Conservation (phyloP, 495 filamentous ascomycete species). For the Elaphomyces granulatus region DNA sequence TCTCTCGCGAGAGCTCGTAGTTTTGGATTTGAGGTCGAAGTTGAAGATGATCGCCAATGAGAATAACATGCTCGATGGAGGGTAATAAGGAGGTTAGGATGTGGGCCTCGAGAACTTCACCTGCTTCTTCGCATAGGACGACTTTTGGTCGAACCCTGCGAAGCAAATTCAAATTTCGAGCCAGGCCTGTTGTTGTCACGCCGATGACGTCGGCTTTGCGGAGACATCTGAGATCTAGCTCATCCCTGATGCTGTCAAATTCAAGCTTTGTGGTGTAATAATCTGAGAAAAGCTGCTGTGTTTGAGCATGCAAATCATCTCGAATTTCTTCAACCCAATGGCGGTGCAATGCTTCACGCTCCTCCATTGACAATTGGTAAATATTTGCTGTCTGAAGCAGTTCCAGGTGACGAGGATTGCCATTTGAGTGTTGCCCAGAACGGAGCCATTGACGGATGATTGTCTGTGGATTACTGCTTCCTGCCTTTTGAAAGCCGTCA, state of each 20-base stretch:
- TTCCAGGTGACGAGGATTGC: slow-evolving; percentile 3
- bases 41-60: slow-evolving; percentile 58
- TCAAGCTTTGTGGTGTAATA: slow-evolving; percentile 21
- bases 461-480: slow-evolving; percentile 15
- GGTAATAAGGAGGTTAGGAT: slow-evolving; percentile 48
- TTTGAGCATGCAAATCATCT: slow-evolving; percentile 11
- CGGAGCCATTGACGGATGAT: slow-evolving; percentile 20
- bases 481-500: slow-evolving; percentile 15
- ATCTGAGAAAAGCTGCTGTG: slow-evolving; percentile 9
- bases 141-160: slow-evolving; percentile 47
- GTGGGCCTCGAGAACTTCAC: slow-evolving; percentile 55
- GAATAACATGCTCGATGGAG: slow-evolving; percentile 48
- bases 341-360: slow-evolving; percentile 13
- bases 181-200: slow-evolving; percentile 61
- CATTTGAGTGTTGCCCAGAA: neutral
- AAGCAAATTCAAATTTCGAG: slow-evolving; percentile 47
- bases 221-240: slow-evolving; percentile 25
- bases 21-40: slow-evolving; percentile 52
- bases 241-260: slow-evolving; percentile 20
- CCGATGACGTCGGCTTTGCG: slow-evolving; percentile 46
- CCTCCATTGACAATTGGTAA: slow-evolving; percentile 12
- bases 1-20: slow-evolving; percentile 48
- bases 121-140: slow-evolving; percentile 57
- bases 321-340: slow-evolving; percentile 11
- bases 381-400: slow-evolving; percentile 9